Conservation (phyloP, 805 yeast species). For the Wickerhamiella sergipiensis region DNA sequence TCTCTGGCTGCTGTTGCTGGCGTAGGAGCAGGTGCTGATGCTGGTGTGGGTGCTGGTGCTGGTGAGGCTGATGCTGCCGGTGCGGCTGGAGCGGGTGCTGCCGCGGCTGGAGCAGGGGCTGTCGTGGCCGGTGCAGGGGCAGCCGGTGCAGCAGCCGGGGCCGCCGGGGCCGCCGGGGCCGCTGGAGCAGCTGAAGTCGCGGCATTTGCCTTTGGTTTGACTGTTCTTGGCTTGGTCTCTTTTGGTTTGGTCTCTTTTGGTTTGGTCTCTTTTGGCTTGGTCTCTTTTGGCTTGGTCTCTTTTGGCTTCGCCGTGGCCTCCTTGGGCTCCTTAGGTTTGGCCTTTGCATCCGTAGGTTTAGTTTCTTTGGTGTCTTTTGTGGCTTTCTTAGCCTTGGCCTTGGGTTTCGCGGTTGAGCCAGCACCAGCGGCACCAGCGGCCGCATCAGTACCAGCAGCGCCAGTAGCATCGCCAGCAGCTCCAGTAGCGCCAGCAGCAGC, state of each 20-base stretch:
- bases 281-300: conserved; percentile 1
- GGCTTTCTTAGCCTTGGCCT: no score
- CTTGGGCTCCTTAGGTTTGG: neutral
- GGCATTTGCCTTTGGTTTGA: no score
- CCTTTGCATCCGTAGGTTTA: conserved; percentile 2
- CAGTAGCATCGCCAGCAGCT: no score
- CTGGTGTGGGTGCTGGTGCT: neutral
- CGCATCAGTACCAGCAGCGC: no score
- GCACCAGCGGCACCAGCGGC: no score
- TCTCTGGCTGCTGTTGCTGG: neutral
- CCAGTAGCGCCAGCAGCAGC: neutral
- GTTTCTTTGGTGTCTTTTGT: neutral
- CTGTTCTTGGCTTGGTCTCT: neutral
- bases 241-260: neutral
- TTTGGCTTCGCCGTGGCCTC: neutral
- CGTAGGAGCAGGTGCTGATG: neutral
- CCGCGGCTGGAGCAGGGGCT: no score
- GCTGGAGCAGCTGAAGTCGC: no score
- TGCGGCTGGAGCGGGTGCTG: neutral
- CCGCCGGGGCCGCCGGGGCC: no score
- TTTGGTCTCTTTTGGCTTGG: conserved; percentile 1
- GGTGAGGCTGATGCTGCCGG: neutral
- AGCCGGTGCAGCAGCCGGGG: no score
- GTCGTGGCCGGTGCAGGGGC: no score
- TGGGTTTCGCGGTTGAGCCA: no score